A percentile compares a stretch with the other conserved stretches of the same genome.
phyloP scores from a whole-genome alignment of 1,284 basidiomycete species.

The Microbotryum intermedium region DNA sequence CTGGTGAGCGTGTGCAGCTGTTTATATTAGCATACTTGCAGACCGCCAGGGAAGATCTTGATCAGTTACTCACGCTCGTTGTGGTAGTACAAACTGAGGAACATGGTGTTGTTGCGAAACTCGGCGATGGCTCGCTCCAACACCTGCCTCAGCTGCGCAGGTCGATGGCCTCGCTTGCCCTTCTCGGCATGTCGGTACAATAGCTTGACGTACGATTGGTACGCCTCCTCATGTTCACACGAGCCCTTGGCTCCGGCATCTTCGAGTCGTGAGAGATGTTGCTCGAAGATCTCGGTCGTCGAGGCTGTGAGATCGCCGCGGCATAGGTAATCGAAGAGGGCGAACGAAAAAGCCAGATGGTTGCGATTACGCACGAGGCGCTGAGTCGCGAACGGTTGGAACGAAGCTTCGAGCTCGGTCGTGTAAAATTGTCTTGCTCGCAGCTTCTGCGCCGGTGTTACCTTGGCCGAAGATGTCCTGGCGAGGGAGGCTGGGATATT shows the following conservation, averaged over 20 bases:
- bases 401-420: slow-evolving; percentile 18
- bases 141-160: slow-evolving; percentile 53
- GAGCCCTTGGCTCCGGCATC: slow-evolving; percentile 31
- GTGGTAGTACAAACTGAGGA: slow-evolving; percentile 68
- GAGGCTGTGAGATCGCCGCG: slow-evolving; percentile 28
- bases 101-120: slow-evolving; percentile 63
- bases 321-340: slow-evolving; percentile 29
- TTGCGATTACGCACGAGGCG: slow-evolving; percentile 29
- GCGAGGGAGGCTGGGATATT: slow-evolving; percentile 8
- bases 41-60: slow-evolving; percentile 35
- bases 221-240: slow-evolving; percentile 52
- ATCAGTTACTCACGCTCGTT: slow-evolving; percentile 56
- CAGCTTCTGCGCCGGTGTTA: slow-evolving; percentile 18
- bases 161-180: slow-evolving; percentile 53
- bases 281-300: slow-evolving; percentile 44
- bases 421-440: slow-evolving; percentile 24
- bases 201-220: slow-evolving; percentile 52
- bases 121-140: slow-evolving; percentile 50
- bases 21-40: slow-evolving; percentile 38
- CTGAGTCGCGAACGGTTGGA: slow-evolving; percentile 27
- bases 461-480: background rate
- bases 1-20: slow-evolving; percentile 21
- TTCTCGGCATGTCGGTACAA: slow-evolving; percentile 54
- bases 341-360: slow-evolving; percentile 28
- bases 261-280: slow-evolving; percentile 29